Evolutionary conservation across 2,329 filamentous ascomycete genomes (phyloP), one percentile per base, ranked within the genome.

Genomic region (Stagonosporopsis vannaccii): DNA sequence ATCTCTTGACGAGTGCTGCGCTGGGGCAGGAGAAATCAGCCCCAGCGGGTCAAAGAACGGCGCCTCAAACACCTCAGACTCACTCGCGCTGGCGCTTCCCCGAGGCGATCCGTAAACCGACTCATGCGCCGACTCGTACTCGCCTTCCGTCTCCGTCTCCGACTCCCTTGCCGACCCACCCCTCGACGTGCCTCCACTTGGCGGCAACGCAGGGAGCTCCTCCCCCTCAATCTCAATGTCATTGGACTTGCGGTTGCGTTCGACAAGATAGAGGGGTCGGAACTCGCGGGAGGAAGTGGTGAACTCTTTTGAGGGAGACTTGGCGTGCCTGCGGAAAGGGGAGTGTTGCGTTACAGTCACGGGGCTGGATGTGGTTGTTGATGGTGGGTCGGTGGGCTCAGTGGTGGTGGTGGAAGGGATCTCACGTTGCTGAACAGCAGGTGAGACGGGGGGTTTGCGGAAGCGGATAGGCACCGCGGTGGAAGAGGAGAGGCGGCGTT

Each of bases 201-300:
- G 76, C 12, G 80, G 82, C 13, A 87, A 75, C 25, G 81, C 82
- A 6, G 85, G 84, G 2, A 86, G 73, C 3, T 78, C 68, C 37
- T 81, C 75, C 5, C 13, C 22, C 2, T 25, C 19, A 13, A 70
- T 50, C 5, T 19, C 12, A 9, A 70, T 48, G 32, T 74, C 71
- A 20, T 66, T 59, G 19, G 68, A 62, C 51, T 76, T 75, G 20
- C 72, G 63, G 40, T 75, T 85, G 26, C 81, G 87, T 73, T 96
- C 90, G 6, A 96, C 85, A 20, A 97, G 86, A 75, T 90, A 94
- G 8, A 97, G 79, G 0, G 93, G 93, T 63, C 90, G 88, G 67
- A 93, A 88, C 70, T 95, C 91, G 17, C 82, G 83, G 61, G 77
- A 85, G 61, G 77, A 85, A 40, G 75, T 76, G 57, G 77, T 80